A percentile compares a stretch with the other conserved stretches of the same genome.
Conservation (phyloP, 2,329 filamentous ascomycete genomes). For the Chaetomium sp. region DNA sequence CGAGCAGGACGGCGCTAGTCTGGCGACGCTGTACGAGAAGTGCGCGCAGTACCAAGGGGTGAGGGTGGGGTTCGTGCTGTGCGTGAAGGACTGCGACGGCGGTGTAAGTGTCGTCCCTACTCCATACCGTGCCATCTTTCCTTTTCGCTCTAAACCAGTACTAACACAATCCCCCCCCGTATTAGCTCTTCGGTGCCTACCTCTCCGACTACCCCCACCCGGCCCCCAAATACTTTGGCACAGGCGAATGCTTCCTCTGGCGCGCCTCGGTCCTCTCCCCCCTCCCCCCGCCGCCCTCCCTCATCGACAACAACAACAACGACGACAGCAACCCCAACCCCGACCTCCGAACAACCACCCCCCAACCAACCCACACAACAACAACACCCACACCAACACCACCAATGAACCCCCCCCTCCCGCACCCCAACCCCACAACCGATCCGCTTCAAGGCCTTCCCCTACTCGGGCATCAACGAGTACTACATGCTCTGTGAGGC, state of each 20-base stretch:
- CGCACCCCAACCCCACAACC: slow-evolving; percentile 40
- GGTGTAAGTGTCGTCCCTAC: slow-evolving; percentile 57
- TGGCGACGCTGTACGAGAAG: slow-evolving; percentile 82
- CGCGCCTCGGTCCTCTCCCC: slow-evolving; percentile 68
- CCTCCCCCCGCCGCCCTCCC: slow-evolving; percentile 69
- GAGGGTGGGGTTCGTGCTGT: slow-evolving; percentile 85
- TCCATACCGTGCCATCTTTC: background rate
- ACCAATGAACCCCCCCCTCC: slow-evolving; percentile 16
- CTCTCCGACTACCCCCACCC: slow-evolving; percentile 86
- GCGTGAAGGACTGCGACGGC: slow-evolving; percentile 75
- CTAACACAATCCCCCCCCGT: slow-evolving; percentile 5
- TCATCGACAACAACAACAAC: slow-evolving; percentile 46
- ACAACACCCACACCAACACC: slow-evolving; percentile 3
- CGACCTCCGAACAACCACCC: slow-evolving; percentile 47
- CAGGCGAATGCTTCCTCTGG: slow-evolving; percentile 95
- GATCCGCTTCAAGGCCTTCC: slow-evolving; percentile 95
- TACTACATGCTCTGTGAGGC: slow-evolving; percentile 94
- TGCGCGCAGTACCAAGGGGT: slow-evolving; percentile 67
- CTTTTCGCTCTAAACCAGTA: background rate
- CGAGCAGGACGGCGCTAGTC: slow-evolving; percentile 85
- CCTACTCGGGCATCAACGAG: slow-evolving; percentile 93
- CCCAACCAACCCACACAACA: slow-evolving; percentile 37
- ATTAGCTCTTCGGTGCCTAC: slow-evolving; percentile 84
- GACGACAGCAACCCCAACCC: slow-evolving; percentile 50
- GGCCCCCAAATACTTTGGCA: slow-evolving; percentile 84